Percentiles rank a stretch among this genome's conserved stretches.
These are phyloP conservation scores for Backusella mclennaniae DNA, from an alignment of 192 early-diverging fungal genomes.

Conservation along the genomic window DNA sequence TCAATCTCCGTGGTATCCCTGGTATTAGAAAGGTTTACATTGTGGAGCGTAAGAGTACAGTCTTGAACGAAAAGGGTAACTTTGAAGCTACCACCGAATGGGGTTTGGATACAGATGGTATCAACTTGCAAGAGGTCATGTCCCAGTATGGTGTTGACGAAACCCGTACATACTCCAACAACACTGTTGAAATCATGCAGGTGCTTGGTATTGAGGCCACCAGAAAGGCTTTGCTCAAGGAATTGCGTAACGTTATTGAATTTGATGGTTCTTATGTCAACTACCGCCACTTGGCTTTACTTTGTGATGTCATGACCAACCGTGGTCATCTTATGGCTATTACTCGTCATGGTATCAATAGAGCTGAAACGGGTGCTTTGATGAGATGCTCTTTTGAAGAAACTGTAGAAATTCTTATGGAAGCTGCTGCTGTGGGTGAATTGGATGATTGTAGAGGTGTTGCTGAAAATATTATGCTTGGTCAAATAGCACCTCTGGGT, in stretches of 20 bases:
- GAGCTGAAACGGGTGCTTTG: constrained; percentile 90
- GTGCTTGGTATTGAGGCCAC: constrained; percentile 98
- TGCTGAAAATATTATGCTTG: constrained; percentile 96
- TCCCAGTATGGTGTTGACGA: constrained; percentile 81
- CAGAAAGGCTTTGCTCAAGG: constrained; percentile 84
- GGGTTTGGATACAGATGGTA: constrained; percentile 92
- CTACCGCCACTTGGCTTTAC: constrained; percentile 93
- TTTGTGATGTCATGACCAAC: constrained; percentile 96
- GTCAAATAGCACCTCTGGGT: constrained; percentile 94
- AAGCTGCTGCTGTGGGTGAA: constrained; percentile 87
- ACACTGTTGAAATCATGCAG: constrained; percentile 85
- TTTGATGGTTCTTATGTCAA: constrained; percentile 97
- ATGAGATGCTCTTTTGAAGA: constrained; percentile 98
- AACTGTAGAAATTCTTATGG: constrained; percentile 97
- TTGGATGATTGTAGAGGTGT: constrained; percentile 95
- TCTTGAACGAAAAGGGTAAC: constrained; percentile 59
- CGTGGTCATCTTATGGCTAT: constrained; percentile 94
- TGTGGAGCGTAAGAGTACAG: constrained; percentile 50
- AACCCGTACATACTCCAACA: constrained; percentile 85
- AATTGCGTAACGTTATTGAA: constrained; percentile 92
- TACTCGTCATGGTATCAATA: constrained; percentile 94
- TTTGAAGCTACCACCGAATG: constrained; percentile 66
- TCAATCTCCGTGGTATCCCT: constrained; percentile 86
- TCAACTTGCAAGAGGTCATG: constrained; percentile 86
- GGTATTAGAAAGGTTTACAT: constrained; percentile 87